Evolutionary conservation across 352 stramenopile species (phyloP), one percentile per base, ranked within the genome.

Genomic region (Detonula confervacea): DNA sequence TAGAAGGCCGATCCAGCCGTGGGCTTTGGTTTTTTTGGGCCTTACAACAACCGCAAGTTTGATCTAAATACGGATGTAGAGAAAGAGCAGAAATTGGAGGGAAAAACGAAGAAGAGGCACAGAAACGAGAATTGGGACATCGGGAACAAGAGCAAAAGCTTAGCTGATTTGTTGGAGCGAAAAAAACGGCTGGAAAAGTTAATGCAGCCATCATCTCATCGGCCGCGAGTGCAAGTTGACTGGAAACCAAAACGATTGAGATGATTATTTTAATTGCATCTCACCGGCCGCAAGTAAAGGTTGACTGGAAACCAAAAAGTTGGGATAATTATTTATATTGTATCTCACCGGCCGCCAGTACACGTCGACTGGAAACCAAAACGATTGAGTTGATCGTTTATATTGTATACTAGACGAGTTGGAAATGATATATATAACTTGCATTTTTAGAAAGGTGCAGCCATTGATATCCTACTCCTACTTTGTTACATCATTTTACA

Each of bases 161-260:
- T 55, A 29, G 14, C 25, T n/a, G 46, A n/a, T 30, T 14, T 55
- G 46, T 29, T 55, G 46, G 46, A 55, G 46, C 16, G 46, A 25
- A n/a, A 55, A 29, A 55, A 55, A 29, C 6, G 14, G 3, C 46
- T 55, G 16, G 46, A 55, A 29, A 55, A 55, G 46, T 20, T 55
- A 3, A 55, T 55, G 46, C 18, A 14, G 20, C 46, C 46, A 3
- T 55, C 46, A 11, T 55, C 46, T 29, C 46, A 55, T 29, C 1
- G 4, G 18, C 46, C 46, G 14, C 46, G n/a, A 12, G 46, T 55
- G 3, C 46, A 55, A 12, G 46, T 55, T 55, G n/a, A 25, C 46
- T 55, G 46, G 46, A 55, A 55, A 29, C n/a, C 46, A 30, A 3
- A 55, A 29, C 46, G 46, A 29, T 55, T 55, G 46, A 55, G 46